Percentiles rank a stretch among this genome's conserved stretches.
These are phyloP conservation scores for Pleurotus ostreatus DNA, from an alignment of 768 basidiomycete species.

Conservation along the genomic window DNA sequence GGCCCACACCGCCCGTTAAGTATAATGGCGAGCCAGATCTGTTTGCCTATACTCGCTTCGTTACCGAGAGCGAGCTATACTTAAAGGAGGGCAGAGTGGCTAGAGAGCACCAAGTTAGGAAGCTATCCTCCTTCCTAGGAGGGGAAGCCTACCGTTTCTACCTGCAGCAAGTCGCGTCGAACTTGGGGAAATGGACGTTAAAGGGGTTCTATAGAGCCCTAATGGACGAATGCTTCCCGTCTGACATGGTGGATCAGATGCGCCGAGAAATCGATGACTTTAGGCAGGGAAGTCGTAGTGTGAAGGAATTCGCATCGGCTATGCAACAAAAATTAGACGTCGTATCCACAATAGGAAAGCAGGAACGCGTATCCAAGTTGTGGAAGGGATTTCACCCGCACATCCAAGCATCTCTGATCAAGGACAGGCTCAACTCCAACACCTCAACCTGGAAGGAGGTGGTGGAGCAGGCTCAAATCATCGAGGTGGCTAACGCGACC, in stretches of 20 bases:
- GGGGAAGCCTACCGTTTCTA: too few species aligned
- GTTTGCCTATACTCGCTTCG: neutral
- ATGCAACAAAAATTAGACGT: slow-evolving; percentile 27
- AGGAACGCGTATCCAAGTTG: slow-evolving; percentile 23
- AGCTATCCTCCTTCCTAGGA: too few species aligned
- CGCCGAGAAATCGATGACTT: too few species aligned
- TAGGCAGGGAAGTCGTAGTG: neutral
- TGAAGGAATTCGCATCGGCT: slow-evolving; percentile 27
- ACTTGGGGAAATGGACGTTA: too few species aligned
- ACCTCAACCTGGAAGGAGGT: slow-evolving; percentile 20
- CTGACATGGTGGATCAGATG: too few species aligned
- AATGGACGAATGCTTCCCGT: too few species aligned
- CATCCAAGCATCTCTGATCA: slow-evolving; percentile 25
- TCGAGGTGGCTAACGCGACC: slow-evolving; percentile 21
- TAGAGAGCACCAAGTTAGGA: neutral
- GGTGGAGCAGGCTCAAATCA: slow-evolving; percentile 18
- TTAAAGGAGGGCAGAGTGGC: neutral
- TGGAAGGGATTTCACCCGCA: slow-evolving; percentile 26
- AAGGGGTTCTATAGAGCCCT: too few species aligned
- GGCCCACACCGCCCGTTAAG: neutral
- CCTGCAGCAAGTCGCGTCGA: too few species aligned
- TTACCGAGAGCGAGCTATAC: neutral
- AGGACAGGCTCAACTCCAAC: slow-evolving; percentile 22
- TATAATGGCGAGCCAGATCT: neutral
- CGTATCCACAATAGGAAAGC: slow-evolving; percentile 22